Evolutionary conservation across 1,139 yeast genomes (phyloP).

Genomic region (Pneumocystis canis): DNA sequence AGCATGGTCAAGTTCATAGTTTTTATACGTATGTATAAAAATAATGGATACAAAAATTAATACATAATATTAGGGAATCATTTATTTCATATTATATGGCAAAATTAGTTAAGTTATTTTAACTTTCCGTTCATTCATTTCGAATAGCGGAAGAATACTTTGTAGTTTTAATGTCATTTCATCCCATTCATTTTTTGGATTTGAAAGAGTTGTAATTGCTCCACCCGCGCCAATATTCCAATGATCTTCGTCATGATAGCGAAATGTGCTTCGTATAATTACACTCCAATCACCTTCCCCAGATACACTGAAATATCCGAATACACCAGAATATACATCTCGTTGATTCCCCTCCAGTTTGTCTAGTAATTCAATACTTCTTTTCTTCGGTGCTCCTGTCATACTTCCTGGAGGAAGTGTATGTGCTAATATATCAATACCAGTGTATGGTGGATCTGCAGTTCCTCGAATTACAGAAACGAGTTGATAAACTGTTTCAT

Average conservation of each 20-base stretch:
- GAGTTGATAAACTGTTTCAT: slow-evolving; percentile 74
- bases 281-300: slow-evolving; percentile 91
- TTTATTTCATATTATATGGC: not conserved
- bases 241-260: slow-evolving; percentile 19
- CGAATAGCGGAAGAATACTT: slow-evolving; percentile 59
- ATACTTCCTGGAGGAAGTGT: slow-evolving; percentile 95
- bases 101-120: not conserved
- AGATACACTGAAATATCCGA: slow-evolving; percentile 87
- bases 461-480: slow-evolving; percentile 77
- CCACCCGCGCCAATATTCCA: slow-evolving; percentile 99
- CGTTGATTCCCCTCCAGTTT: slow-evolving; percentile 42
- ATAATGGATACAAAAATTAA: slow-evolving; percentile 3
- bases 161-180: slow-evolving; percentile 74
- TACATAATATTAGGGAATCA: not conserved
- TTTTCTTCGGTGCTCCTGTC: slow-evolving; percentile 97
- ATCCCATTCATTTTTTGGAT: slow-evolving; percentile 72
- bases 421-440: slow-evolving; percentile 61
- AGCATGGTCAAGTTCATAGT: slow-evolving; percentile 29
- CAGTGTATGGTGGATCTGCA: slow-evolving; percentile 36
- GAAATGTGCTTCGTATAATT: slow-evolving; percentile 66
- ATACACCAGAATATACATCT: slow-evolving; percentile 86
- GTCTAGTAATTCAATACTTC: slow-evolving; percentile 74
- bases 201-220: slow-evolving; percentile 83
- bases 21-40: slow-evolving; percentile 21
- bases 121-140: not conserved